Evolutionary conservation across 2,329 filamentous ascomycete species (phyloP), one percentile per base, ranked within the genome.

Genomic region (Pseudonectria buxi): DNA sequence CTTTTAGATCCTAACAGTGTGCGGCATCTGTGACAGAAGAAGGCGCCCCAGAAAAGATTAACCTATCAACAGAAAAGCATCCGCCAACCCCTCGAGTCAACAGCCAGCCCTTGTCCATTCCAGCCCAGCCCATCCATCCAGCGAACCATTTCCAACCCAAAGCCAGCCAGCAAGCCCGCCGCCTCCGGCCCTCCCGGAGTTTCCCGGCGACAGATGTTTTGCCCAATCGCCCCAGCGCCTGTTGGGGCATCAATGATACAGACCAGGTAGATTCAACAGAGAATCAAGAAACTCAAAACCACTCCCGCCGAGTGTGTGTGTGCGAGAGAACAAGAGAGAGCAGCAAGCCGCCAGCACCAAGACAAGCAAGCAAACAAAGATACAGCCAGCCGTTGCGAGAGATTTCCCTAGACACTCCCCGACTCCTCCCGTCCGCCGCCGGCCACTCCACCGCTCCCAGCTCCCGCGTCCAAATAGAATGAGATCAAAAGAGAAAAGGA

Each of bases 391-490:
- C 37, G 41, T 33, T 39, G 44, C 43, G 44, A 43, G 35, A 44
- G 28, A 41, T 37, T 40, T 46, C 38, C 46, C 43, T 53, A 40
- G n/a, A n/a, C 44, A 49, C 47, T 54, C 51, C 51, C 47, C 46
- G 51, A 54, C 51, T 54, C 51, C 51, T 50, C 43, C 47, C 33
- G 33, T 45, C 46, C 46, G 39, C 32, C 22, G 28, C 38, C 25
- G 28, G 13, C 43, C 44, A 40, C 51, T 49, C 49, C 46, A 24
- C 45, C 51, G 46, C 49, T 52, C 51, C 45, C 46, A 47, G 45
- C 48, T 49, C 50, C 51, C 39, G 35, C 37, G 44, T 44, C 32
- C 35, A 33, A 44, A 45, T 24, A 35, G 33, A 43, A 43, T 42
- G 27, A 33, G 36, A 47, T 35, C 34, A 43, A 31, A 47, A 43